Percentiles rank a stretch among this genome's conserved stretches.
These are phyloP conservation scores for Pneumocystis canis DNA, from an alignment of 1,139 yeast species.

Conservation along the genomic window DNA sequence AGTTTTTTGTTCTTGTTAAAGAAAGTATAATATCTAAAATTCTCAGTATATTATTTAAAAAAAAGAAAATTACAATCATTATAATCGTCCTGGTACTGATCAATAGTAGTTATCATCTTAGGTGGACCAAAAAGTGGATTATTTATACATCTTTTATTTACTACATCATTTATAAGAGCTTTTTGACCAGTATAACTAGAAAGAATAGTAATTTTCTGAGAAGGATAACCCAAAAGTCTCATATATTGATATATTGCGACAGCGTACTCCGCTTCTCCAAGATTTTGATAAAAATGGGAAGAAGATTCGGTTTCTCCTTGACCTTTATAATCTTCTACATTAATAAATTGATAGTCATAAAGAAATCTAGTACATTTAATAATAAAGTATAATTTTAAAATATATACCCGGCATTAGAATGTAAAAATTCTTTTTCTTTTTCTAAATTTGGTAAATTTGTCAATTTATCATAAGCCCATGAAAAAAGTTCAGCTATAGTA, in stretches of 20 bases:
- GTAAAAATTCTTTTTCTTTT: background rate
- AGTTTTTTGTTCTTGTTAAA: conserved; percentile 19
- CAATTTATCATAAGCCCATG: conserved; percentile 18
- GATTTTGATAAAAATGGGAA: conserved; percentile 26
- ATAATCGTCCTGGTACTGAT: conserved; percentile 21
- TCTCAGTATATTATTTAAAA: background rate
- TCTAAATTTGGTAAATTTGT: background rate
- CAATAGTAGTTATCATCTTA: conserved; percentile 21
- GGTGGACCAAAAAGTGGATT: conserved; percentile 24
- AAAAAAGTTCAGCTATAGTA: conserved; percentile 19
- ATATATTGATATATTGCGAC: conserved; percentile 37
- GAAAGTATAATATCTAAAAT: conserved; percentile 22
- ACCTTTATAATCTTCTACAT: conserved; percentile 24
- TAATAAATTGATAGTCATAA: conserved; percentile 28
- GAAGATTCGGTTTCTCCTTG: conserved; percentile 23
- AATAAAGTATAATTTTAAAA: conserved; percentile 1
- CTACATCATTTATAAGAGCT: conserved; percentile 21
- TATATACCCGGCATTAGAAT: background rate
- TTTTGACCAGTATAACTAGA: conserved; percentile 31
- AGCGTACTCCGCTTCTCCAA: conserved; percentile 43
- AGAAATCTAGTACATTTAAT: conserved; percentile 33
- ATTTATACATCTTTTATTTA: conserved; percentile 19
- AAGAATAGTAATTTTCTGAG: conserved; percentile 29
- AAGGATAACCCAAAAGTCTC: conserved; percentile 34
- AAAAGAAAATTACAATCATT: conserved; percentile 17